Evolutionary conservation across 805 yeast species (phyloP), one percentile per base, ranked within the genome.

Genomic region (Metschnikowia matae): DNA sequence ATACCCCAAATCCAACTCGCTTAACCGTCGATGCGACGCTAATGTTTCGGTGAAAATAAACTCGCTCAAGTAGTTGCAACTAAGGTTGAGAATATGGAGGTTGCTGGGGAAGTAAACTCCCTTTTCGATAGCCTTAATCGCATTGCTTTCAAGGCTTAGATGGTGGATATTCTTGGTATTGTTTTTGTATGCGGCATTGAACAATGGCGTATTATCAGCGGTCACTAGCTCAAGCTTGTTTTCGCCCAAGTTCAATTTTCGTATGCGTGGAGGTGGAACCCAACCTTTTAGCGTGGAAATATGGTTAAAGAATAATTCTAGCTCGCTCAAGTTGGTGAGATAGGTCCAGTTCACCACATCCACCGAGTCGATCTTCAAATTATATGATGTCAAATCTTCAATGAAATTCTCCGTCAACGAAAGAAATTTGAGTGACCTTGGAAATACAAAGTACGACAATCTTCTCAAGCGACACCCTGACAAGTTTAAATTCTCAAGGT

Each of bases 351-450:
- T 50, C 14, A 54, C 37, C 6, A 48, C 39, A 10, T 47, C 54
- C 2, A 18, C 33, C 1, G 50, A 45, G 18, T 48, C 50, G 17
- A 48, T 23, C 1, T 15, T 35, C 5, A 47, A 51, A 13, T 59
- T 56, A 45, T 67, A 68, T 2, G 59, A 39, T 8, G 49, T 44
- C 45, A 68, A 53, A 33, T 61, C 61, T 6, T 29, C 41, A 20
- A 69, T 56, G 13, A 53, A 49, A 50, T 67, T 67, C 2, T 68
- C 69, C 3, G 63, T 50, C 20, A 69, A 52, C 4, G 62, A 56
- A 15, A 69, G 54, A 14, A 54, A 55, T 18, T 46, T 41, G 29
- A 69, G 50, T 1, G 64, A 59, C 1, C 15, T 20, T 0, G 69
- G 70, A 44, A 67, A 65, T 31, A 51, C 48, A 46, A 69, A 64